Percentiles rank a stretch among this genome's conserved stretches.
These are phyloP conservation scores for Pseudozyma pruni DNA, from an alignment of 1,284 basidiomycete genomes.

Conservation along the genomic window DNA sequence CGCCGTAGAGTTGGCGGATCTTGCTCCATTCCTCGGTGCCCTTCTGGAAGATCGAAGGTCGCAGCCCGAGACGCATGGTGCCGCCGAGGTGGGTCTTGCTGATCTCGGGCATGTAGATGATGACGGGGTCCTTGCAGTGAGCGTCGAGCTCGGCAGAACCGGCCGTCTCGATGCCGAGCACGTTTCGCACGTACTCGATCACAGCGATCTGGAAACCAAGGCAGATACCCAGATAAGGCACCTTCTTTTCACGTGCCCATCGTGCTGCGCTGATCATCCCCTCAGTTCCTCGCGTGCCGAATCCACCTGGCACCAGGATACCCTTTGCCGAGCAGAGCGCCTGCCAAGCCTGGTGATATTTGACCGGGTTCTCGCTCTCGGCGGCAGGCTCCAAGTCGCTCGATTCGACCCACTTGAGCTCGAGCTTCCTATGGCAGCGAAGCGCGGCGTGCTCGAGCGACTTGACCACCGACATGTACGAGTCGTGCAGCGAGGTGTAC, in stretches of 20 bases:
- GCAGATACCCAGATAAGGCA: constrained; percentile 96
- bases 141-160: constrained; percentile 85
- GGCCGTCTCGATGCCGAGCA: constrained; percentile 84
- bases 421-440: constrained; percentile 80
- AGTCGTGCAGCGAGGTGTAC: constrained; percentile 96
- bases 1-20: constrained; percentile 85
- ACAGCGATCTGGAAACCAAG: constrained; percentile 98
- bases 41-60: constrained; percentile 88
- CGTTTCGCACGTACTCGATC: constrained; percentile 90
- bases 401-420: constrained; percentile 86
- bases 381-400: constrained; percentile 86
- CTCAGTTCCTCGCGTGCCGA: constrained; percentile 91
- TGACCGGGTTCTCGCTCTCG: constrained; percentile 81
- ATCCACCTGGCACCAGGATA: constrained; percentile 80
- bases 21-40: constrained; percentile 71
- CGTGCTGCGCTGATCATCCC: constrained; percentile 98
- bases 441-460: constrained; percentile 96
- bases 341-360: constrained; percentile 96
- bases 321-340: constrained; percentile 82
- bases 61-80: constrained; percentile 95
- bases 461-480: constrained; percentile 98
- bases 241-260: constrained; percentile 92
- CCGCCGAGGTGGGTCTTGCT: constrained; percentile 98
- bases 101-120: constrained; percentile 99
- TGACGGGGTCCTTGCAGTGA: constrained; percentile 75